Evolutionary conservation across 176 grass and related monocot genomes (phyloP).

Genomic region (Typha latifolia): DNA sequence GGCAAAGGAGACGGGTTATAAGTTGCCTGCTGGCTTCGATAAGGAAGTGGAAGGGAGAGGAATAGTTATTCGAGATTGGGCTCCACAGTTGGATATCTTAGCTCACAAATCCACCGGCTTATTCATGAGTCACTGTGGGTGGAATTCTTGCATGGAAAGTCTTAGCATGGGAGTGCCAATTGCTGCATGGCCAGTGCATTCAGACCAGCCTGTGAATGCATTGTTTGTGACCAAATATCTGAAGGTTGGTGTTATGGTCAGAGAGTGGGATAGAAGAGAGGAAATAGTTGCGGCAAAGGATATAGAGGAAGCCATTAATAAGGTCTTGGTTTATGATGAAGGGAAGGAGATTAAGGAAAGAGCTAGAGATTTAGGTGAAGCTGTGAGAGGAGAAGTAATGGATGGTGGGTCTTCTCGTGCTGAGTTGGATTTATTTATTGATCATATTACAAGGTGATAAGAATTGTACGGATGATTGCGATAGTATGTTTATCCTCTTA

Average conservation of each 20-base stretch:
- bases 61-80: conserved; percentile 3
- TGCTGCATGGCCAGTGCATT: conserved; percentile 66
- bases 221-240: conserved; percentile 48
- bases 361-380: conserved; percentile 5
- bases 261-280: neutral
- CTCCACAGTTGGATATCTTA: conserved; percentile 38
- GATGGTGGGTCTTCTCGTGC: neutral
- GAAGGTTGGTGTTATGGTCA: conserved; percentile 20
- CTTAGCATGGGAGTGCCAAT: conserved; percentile 47
- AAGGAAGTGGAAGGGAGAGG: neutral
- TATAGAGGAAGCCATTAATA: neutral
- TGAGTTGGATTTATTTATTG: conserved; percentile 2
- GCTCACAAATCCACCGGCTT: conserved; percentile 7
- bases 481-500: too few relatives aligned
- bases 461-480: too few relatives aligned
- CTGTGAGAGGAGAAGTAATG: neutral
- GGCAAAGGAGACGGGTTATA: neutral
- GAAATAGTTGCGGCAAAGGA: neutral
- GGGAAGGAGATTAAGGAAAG: neutral
- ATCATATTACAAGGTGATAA: neutral
- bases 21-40: neutral
- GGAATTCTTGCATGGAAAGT: conserved; percentile 71
- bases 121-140: conserved; percentile 81
- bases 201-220: conserved; percentile 59
- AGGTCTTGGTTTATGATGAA: neutral